Base-by-base conservation (phyloP, 805 yeast genomes). In the Wickerhamomyces alni region DNA sequence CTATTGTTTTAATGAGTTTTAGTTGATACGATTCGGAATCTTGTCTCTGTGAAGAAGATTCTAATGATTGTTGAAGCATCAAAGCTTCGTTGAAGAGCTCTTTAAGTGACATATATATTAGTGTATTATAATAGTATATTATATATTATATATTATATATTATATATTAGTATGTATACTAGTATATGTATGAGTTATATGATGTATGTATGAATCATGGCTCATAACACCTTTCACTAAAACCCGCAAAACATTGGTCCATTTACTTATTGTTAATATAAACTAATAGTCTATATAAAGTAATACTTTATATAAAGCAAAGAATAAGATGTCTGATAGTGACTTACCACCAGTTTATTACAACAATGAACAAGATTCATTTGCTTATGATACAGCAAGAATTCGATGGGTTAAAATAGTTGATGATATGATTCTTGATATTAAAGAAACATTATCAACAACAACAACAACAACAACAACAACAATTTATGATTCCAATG, bases 371-470 rank as follows among this genome's bases (percentile, higher is more conserved):
- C 61, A 68, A 29, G 73, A 70, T 42, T 85, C 96, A 3, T 93
- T 93, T 59, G 98, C 95, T 9, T 79, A 74, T 55, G 69, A 76
- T 27, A 88, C 98, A 0, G 83, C 86, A 9, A 71, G 76, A 46
- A 67, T 69, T 28, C 80, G 99, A 61, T 93, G 98, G 97, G 91
- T 95, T 22, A 77, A 77, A 40, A 87, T 93, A 48, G 55, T 89
- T 35, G 69, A 74, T 22, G 84, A 81, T 17, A 77, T 81, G 16
- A 66, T 86, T 33, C 74, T 70, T 21, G 97, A 89, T 55, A 63
- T 82, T 31, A 47, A 65, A 15, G 44, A 52, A n/a, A 56, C 65
- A 16, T 53, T 67, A 22, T 54, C 54, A n/a, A 46, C 53, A 19
- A 21, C n/a, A 8, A 6, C 51, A 8, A 46, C 51, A 3, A 54